phyloP scores from a whole-genome alignment of 331 rosid species.

The Arachis monticola region DNA sequence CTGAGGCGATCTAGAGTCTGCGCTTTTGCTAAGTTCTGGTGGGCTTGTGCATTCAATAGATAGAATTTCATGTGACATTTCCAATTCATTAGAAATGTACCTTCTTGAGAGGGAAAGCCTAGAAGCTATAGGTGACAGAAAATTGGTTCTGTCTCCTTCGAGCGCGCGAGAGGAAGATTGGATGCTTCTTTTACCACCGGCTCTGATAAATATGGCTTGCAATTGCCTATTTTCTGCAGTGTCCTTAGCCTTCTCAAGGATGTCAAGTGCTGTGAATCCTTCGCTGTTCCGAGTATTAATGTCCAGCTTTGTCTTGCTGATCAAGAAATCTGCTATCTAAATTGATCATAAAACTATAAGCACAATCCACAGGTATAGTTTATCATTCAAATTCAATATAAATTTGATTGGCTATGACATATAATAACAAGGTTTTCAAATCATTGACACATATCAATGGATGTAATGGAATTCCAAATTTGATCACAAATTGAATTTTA shows the following conservation, averaged over 20 bases:
- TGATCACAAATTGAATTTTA: neutral
- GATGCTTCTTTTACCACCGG: constrained; percentile 56
- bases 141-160: constrained; percentile 30
- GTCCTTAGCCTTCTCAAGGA: constrained; percentile 52
- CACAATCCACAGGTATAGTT: neutral
- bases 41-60: constrained; percentile 40
- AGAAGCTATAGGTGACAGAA: constrained; percentile 34
- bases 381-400: neutral
- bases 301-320: constrained; percentile 60
- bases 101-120: constrained; percentile 37
- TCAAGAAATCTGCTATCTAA: constrained; percentile 74
- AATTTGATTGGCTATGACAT: no score
- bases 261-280: constrained; percentile 68
- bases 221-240: constrained; percentile 45
- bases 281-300: constrained; percentile 53
- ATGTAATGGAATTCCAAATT: neutral
- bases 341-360: constrained; percentile 18
- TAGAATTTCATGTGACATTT: constrained; percentile 39
- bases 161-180: constrained; percentile 41
- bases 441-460: neutral
- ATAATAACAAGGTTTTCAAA: neutral
- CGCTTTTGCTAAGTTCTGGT: constrained; percentile 40
- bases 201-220: constrained; percentile 49
- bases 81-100: constrained; percentile 39
- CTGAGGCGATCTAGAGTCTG: constrained; percentile 38